These are phyloP conservation scores for Phialophora chinensis DNA, from an alignment of 2,329 filamentous ascomycete genomes.

Conservation along the genomic window DNA sequence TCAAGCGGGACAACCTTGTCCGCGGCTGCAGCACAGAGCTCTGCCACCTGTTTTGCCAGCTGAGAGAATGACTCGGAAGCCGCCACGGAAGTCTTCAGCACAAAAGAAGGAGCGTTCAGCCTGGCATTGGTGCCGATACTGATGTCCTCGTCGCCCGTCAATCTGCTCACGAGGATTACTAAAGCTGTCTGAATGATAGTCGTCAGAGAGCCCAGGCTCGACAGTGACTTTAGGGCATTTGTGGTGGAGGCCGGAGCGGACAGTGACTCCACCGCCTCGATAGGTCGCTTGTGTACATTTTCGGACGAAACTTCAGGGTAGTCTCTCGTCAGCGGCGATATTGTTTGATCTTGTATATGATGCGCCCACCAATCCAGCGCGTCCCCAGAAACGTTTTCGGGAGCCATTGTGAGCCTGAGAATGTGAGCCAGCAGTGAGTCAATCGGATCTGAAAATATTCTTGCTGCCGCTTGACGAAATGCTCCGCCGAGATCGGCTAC, in stretches of 20 bases:
- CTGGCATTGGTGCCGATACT: slow-evolving; percentile 53
- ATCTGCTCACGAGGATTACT: slow-evolving; percentile 51
- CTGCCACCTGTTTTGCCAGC: slow-evolving; percentile 49
- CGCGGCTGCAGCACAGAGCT: slow-evolving; percentile 25
- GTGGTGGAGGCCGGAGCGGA: slow-evolving; percentile 46
- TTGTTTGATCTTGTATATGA: slow-evolving; percentile 50
- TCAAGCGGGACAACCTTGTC: slow-evolving; percentile 28
- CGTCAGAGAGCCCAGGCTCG: slow-evolving; percentile 46
- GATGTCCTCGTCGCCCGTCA: slow-evolving; percentile 58
- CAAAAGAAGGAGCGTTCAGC: slow-evolving; percentile 53
- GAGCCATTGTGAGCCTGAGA: slow-evolving; percentile 24
- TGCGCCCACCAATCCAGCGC: slow-evolving; percentile 52
- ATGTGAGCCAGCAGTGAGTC: slow-evolving; percentile 6
- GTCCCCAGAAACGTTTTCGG: slow-evolving; percentile 10
- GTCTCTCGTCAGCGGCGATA: slow-evolving; percentile 53
- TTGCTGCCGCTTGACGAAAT: slow-evolving; percentile 12
- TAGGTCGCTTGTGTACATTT: slow-evolving; percentile 46
- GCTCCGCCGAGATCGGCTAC: slow-evolving; percentile 8
- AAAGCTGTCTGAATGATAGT: slow-evolving; percentile 53
- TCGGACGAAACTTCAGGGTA: slow-evolving; percentile 48
- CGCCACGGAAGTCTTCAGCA: slow-evolving; percentile 51
- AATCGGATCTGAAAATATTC: slow-evolving; percentile 9
- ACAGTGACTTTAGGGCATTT: slow-evolving; percentile 49
- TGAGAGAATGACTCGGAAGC: slow-evolving; percentile 49
- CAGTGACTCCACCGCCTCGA: slow-evolving; percentile 52